Percentiles rank a stretch among this genome's conserved stretches.
These are phyloP conservation scores for Carex sylvatica DNA, from an alignment of 202 grass and related monocot species.

Conservation along the genomic window DNA sequence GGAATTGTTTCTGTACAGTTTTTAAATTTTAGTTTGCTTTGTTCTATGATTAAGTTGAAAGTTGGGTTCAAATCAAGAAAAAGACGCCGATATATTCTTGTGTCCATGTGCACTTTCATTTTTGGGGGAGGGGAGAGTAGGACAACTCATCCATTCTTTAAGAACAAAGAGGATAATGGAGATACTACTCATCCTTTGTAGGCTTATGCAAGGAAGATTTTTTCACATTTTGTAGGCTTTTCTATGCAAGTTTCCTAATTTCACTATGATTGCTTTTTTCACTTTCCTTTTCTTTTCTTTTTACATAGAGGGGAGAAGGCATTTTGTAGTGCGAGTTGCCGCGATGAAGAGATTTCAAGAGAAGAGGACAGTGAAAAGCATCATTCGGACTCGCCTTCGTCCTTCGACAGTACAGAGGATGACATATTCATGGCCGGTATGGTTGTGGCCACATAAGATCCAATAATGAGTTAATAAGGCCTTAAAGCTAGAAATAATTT, in stretches of 20 bases:
- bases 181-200: not conserved
- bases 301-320: slow-evolving; percentile 74
- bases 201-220: not conserved
- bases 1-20: slow-evolving; percentile 14
- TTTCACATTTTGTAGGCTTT: not conserved
- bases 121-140: not conserved
- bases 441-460: slow-evolving; percentile 52
- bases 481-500: slow-evolving; percentile 24
- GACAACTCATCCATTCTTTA: not conserved
- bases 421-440: slow-evolving; percentile 84
- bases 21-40: not conserved
- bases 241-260: not conserved
- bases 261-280: not conserved
- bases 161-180: not conserved
- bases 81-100: not conserved
- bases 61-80: not conserved
- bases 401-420: slow-evolving; percentile 52
- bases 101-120: not conserved
- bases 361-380: slow-evolving; percentile 76
- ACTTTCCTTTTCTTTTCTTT: not conserved
- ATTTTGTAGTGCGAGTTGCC: slow-evolving; percentile 80
- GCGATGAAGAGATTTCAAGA: slow-evolving; percentile 71
- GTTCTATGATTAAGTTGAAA: not conserved
- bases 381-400: slow-evolving; percentile 25
- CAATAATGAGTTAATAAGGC: slow-evolving; percentile 18